Evolutionary conservation across 2,329 filamentous ascomycete genomes (phyloP).

Genomic region (Claviceps maximensis): DNA sequence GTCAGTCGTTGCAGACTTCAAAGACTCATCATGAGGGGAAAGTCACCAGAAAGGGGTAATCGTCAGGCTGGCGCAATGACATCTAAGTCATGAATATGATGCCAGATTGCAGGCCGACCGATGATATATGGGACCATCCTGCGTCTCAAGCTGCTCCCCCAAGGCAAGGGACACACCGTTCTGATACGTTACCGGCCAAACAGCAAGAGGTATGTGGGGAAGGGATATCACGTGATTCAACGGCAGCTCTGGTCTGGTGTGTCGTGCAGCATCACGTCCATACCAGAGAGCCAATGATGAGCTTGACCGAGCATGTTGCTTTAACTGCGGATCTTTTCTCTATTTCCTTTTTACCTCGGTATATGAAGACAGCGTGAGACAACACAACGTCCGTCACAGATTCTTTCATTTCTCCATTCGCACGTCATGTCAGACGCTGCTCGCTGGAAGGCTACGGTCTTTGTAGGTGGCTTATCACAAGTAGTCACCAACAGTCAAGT

Average conservation of each 20-base stretch:
- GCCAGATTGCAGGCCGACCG: constrained; percentile 30
- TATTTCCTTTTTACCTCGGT: neutral
- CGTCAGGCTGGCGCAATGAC: constrained; percentile 6
- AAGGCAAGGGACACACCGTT: neutral
- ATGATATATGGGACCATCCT: constrained; percentile 8
- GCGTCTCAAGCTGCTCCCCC: constrained; percentile 15
- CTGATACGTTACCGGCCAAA: neutral
- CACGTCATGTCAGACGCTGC: constrained; percentile 64
- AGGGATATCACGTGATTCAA: neutral
- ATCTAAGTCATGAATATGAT: constrained; percentile 22
- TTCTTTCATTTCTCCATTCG: neutral
- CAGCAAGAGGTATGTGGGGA: neutral
- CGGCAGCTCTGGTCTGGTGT: neutral
- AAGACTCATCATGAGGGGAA: neutral
- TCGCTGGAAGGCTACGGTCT: constrained; percentile 81
- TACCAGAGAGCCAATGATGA: neutral
- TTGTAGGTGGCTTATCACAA: constrained; percentile 77
- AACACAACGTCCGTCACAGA: neutral
- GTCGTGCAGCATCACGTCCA: neutral
- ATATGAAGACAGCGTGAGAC: neutral
- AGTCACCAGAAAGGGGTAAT: constrained; percentile 7
- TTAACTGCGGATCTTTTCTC: neutral
- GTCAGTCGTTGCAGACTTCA: constrained; percentile 1
- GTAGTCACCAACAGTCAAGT: constrained; percentile 63
- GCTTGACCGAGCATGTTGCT: neutral